Percentiles rank a stretch among this genome's conserved stretches.
phyloP scores from a whole-genome alignment of 768 basidiomycete genomes.

The Boletus subcaerulescens region DNA sequence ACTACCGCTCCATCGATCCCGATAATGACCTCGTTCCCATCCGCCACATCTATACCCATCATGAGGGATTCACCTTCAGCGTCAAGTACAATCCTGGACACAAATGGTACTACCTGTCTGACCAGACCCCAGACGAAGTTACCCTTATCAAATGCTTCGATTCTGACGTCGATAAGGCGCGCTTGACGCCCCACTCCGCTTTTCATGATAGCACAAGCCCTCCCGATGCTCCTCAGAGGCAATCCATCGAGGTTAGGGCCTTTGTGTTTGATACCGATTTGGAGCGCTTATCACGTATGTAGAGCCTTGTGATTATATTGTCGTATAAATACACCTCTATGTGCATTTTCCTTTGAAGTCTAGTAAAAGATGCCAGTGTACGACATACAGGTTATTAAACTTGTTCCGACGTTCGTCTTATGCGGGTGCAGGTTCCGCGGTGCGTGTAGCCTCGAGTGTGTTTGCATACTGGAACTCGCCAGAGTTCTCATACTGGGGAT shows the following conservation, averaged over 20 bases:
- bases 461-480: conserved; percentile 77
- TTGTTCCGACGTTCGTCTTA: conserved; percentile 7
- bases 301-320: neutral
- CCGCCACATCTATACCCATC: conserved; percentile 35
- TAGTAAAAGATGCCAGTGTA: neutral
- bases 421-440: conserved; percentile 9
- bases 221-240: conserved; percentile 35
- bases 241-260: conserved; percentile 44
- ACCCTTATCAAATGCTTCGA: conserved; percentile 45
- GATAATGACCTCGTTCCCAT: conserved; percentile 37
- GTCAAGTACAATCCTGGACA: conserved; percentile 37
- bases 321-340: neutral
- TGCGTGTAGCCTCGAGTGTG: conserved; percentile 34
- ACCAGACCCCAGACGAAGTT: conserved; percentile 41
- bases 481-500: conserved; percentile 71
- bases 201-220: conserved; percentile 38
- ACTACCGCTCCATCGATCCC: conserved; percentile 38
- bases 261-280: conserved; percentile 40
- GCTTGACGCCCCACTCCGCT: conserved; percentile 42
- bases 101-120: conserved; percentile 39
- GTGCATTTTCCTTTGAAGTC: neutral
- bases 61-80: conserved; percentile 35
- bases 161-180: conserved; percentile 38
- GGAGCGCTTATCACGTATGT: no score
- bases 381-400: neutral